Base-by-base conservation (phyloP, 2,329 filamentous ascomycete species). In the Paecilomyces fulvus region DNA sequence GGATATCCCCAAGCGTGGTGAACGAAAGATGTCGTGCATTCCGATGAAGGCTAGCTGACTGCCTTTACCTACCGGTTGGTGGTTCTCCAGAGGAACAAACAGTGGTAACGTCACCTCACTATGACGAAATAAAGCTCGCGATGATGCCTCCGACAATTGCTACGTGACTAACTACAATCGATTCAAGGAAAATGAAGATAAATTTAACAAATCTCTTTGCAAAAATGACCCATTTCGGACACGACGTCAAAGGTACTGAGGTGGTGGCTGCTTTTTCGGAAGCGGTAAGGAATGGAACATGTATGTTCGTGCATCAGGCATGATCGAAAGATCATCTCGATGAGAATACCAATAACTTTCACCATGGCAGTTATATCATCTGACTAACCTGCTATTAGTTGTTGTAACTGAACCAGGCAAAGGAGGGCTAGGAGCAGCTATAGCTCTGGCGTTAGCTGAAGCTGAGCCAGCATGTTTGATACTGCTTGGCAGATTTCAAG, bases 221-320 rank as follows among this genome's bases (percentile, higher is more conserved):
- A 7, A 60, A 56, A 11, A 67, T 66, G 64, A 54, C 60, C 11
- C 56, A 60, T 5, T 72, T 70, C 52, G 59, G 58, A 31, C 54
- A 54, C 9, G 59, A 65, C 7, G 71, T 64, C 3, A 67, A 63
- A 23, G 71, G 69, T 14, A 59, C 52, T 2, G 65, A 71, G 14
- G 69, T 72, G 21, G 64, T 65, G 3, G 56, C 61, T 6, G 63
- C 60, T 46, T 71, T 71, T 56, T 58, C 62, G 6, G 61, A 67
- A 6, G 50, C 60, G 20, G 64, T 73, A 20, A 63, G 64, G 50
- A 59, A 65, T 14, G 70, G 65, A 56, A 72, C 65, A 51, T 64
- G 70, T 70, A 56, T 48, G 60, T 53, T 20, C 43, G 31, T 28
- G 17, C 21, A 28, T 49, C 20, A 12, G 8, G 28, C 17, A 23